A percentile compares a stretch with the other conserved stretches of the same genome.
Conservation (phyloP, 805 yeast genomes). For the Candida incommunis region DNA sequence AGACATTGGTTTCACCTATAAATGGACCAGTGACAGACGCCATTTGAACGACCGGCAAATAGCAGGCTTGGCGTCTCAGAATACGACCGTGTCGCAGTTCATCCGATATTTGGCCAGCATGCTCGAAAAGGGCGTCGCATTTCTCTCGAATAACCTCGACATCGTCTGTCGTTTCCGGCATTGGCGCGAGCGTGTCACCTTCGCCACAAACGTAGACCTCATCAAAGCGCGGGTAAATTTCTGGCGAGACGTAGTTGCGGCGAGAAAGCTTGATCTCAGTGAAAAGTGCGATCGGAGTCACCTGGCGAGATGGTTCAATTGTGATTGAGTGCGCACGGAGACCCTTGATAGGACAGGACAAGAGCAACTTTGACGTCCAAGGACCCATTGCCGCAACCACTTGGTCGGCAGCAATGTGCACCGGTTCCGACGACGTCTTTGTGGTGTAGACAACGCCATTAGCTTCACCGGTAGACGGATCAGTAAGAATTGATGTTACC, state of each 20-base stretch:
- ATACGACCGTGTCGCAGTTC: slow-evolving; percentile 61
- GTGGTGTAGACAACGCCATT: slow-evolving; percentile 55
- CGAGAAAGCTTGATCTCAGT: slow-evolving; percentile 70
- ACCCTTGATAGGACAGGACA: slow-evolving; percentile 90
- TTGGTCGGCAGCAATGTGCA: slow-evolving; percentile 52
- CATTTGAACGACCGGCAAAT: slow-evolving; percentile 84
- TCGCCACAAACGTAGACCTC: slow-evolving; percentile 97
- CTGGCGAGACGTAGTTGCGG: slow-evolving; percentile 68
- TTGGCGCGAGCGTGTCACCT: slow-evolving; percentile 78
- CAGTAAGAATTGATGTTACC: slow-evolving; percentile 51
- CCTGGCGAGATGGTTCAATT: slow-evolving; percentile 64
- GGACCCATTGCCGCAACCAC: slow-evolving; percentile 88
- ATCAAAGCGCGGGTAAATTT: slow-evolving; percentile 85
- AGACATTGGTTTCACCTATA: slow-evolving; percentile 85
- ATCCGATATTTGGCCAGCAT: slow-evolving; percentile 64
- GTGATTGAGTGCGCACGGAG: slow-evolving; percentile 92
- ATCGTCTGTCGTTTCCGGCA: slow-evolving; percentile 90
- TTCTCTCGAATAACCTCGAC: slow-evolving; percentile 77
- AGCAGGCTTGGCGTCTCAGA: slow-evolving; percentile 82
- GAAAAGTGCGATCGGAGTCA: slow-evolving; percentile 88
- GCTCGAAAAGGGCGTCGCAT: slow-evolving; percentile 75
- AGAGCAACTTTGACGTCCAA: slow-evolving; percentile 85
- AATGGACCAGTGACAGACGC: slow-evolving; percentile 89
- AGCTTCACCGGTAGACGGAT: slow-evolving; percentile 47
- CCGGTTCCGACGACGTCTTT: slow-evolving; percentile 16